These are phyloP conservation scores for Halenospora varia DNA, from an alignment of 495 filamentous ascomycete genomes.

Conservation along the genomic window DNA sequence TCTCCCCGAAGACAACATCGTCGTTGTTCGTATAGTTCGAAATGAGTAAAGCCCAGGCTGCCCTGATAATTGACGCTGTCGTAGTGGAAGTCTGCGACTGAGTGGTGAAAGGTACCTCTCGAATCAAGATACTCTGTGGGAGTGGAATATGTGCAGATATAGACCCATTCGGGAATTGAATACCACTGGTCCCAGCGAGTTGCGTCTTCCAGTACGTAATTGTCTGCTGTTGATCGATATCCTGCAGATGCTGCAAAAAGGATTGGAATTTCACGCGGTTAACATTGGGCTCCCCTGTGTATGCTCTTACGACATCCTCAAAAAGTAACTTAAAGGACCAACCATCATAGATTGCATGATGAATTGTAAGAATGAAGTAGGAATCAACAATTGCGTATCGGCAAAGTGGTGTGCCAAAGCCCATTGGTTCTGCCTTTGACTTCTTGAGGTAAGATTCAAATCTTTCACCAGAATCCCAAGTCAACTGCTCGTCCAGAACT, in stretches of 20 bases:
- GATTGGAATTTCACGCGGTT: neutral
- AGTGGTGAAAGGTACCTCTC: constrained; percentile 14
- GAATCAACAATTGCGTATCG: neutral
- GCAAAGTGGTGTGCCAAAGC: neutral
- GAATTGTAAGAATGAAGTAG: neutral
- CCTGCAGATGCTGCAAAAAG: neutral
- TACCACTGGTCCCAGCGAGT: neutral
- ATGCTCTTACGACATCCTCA: neutral
- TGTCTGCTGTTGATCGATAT: neutral
- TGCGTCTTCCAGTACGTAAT: neutral
- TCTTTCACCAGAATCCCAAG: neutral
- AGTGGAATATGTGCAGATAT: neutral
- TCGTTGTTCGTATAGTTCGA: constrained; percentile 27
- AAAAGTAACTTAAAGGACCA: constrained; percentile 41
- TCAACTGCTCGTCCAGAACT: constrained; percentile 30
- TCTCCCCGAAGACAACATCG: constrained; percentile 40
- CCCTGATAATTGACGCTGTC: constrained; percentile 34
- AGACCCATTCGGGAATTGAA: neutral
- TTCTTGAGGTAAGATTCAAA: neutral
- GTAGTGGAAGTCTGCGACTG: constrained; percentile 49
- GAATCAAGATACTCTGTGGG: neutral
- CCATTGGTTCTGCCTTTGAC: neutral
- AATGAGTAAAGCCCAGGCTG: constrained; percentile 35
- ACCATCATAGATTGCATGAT: neutral
- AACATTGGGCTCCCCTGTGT: neutral